Evolutionary conservation across 441 rosid species (phyloP).

Genomic region (Iberis amara): DNA sequence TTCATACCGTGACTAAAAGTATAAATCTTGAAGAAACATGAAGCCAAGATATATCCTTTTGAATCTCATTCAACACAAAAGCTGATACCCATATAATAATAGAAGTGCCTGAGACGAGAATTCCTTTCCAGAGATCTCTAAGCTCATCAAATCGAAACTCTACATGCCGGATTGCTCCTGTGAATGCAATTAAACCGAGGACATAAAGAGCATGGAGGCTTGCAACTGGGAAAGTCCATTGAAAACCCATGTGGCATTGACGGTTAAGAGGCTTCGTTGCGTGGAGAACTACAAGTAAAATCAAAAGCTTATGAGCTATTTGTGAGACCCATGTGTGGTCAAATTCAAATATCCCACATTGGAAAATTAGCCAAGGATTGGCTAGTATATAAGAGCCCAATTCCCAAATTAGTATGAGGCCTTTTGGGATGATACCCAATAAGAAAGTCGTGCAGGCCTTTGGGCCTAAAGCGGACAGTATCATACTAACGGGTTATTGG

Average conservation of each 20-base stretch:
- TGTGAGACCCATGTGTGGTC: slow-evolving; percentile 10
- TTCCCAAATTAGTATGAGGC: no score
- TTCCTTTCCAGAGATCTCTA: slow-evolving; percentile 80
- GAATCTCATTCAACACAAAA: slow-evolving; percentile 62
- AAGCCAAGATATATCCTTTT: slow-evolving; percentile 54
- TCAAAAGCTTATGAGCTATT: slow-evolving; percentile 19
- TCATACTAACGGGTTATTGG: no score
- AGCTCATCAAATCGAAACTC: slow-evolving; percentile 86
- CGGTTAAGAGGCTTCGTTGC: slow-evolving; percentile 49
- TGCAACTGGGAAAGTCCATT: slow-evolving; percentile 52
- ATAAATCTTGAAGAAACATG: slow-evolving; percentile 77
- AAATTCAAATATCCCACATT: no score
- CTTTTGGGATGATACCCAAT: no score
- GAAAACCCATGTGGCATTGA: slow-evolving; percentile 56
- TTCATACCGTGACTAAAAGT: slow-evolving; percentile 60
- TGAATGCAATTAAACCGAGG: slow-evolving; percentile 52
- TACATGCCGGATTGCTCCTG: slow-evolving; percentile 59
- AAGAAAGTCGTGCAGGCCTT: no score
- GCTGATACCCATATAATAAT: slow-evolving; percentile 74
- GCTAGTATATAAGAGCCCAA: neutral
- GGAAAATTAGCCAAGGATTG: no score
- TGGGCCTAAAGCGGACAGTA: no score
- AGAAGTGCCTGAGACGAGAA: slow-evolving; percentile 55
- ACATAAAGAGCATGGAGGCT: slow-evolving; percentile 55
- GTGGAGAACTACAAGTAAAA: slow-evolving; percentile 48